Conservation (phyloP, 345 rosid genomes). For the Eucalyptus lansdowneana region DNA sequence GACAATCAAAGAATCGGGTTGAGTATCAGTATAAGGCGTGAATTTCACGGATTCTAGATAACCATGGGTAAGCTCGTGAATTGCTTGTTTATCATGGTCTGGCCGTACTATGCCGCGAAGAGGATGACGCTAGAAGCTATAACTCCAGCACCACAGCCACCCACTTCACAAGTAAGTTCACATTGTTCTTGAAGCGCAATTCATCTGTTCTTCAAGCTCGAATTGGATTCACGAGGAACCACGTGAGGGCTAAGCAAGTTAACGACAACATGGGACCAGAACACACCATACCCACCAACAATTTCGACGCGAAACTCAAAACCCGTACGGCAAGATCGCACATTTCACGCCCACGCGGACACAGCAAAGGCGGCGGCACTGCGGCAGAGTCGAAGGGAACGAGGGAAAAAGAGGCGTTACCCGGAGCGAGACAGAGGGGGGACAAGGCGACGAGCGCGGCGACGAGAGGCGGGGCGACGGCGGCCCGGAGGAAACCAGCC, state of each 20-base stretch:
- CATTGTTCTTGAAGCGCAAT: not conserved
- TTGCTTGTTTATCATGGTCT: not conserved
- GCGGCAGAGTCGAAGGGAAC: not conserved
- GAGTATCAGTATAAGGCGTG: not conserved
- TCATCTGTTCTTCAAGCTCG: not conserved
- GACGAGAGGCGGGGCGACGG: conserved; percentile 36
- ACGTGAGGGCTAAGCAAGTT: not conserved
- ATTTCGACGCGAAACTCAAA: not conserved
- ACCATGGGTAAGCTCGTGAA: not conserved
- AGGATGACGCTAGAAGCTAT: not conserved
- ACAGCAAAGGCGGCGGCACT: not conserved
- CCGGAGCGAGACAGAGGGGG: conserved; percentile 29
- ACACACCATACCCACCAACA: not conserved
- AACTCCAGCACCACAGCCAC: not conserved
- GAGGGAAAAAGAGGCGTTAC: conserved; percentile 2
- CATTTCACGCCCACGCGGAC: not conserved
- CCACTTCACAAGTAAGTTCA: not conserved
- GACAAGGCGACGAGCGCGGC: conserved; percentile 45
- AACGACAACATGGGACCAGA: not conserved
- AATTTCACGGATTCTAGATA: not conserved
- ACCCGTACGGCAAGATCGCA: not conserved
- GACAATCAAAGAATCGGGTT: not conserved
- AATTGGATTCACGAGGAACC: not conserved
- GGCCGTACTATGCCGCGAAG: not conserved
- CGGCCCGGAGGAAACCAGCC: not conserved